These are phyloP conservation scores for Cryptococcus amylolentus DNA, from an alignment of 1,284 basidiomycete species.

Conservation along the genomic window DNA sequence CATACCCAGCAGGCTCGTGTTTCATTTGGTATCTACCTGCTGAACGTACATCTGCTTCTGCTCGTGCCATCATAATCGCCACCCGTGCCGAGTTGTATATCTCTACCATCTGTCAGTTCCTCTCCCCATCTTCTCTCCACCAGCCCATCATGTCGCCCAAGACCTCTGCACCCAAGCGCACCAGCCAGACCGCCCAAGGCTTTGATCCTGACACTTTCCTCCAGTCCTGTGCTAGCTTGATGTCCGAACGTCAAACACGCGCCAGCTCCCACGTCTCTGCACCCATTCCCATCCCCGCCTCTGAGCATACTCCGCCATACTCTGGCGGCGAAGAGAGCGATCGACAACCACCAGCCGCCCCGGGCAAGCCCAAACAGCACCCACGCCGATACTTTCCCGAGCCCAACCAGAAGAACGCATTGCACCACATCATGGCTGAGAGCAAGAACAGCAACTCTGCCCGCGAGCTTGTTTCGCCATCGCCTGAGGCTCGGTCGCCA, in stretches of 20 bases:
- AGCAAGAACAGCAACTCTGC: neutral
- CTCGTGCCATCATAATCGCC: too few relatives aligned
- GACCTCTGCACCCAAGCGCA: too few relatives aligned
- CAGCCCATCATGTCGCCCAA: too few relatives aligned
- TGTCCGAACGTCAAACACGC: slow-evolving; percentile 3
- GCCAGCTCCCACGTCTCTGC: slow-evolving; percentile 1
- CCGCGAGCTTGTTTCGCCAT: neutral
- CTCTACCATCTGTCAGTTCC: too few relatives aligned
- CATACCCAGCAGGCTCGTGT: neutral
- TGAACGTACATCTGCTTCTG: too few relatives aligned
- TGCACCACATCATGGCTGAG: slow-evolving; percentile 1
- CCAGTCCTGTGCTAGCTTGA: slow-evolving; percentile 13
- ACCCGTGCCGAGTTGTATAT: too few relatives aligned
- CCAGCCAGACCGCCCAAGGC: neutral
- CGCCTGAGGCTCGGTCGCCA: neutral
- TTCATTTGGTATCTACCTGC: neutral
- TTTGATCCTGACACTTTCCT: slow-evolving; percentile 9
- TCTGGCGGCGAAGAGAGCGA: slow-evolving; percentile 10
- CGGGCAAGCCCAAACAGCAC: neutral
- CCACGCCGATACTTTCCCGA: neutral
- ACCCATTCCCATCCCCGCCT: slow-evolving; percentile 5
- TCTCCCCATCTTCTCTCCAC: too few relatives aligned
- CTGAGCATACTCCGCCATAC: slow-evolving; percentile 7
- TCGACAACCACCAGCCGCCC: neutral
- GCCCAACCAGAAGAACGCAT: neutral